Conservation (phyloP, 2,329 filamentous ascomycete genomes). For the Neofusicoccum ribis region DNA sequence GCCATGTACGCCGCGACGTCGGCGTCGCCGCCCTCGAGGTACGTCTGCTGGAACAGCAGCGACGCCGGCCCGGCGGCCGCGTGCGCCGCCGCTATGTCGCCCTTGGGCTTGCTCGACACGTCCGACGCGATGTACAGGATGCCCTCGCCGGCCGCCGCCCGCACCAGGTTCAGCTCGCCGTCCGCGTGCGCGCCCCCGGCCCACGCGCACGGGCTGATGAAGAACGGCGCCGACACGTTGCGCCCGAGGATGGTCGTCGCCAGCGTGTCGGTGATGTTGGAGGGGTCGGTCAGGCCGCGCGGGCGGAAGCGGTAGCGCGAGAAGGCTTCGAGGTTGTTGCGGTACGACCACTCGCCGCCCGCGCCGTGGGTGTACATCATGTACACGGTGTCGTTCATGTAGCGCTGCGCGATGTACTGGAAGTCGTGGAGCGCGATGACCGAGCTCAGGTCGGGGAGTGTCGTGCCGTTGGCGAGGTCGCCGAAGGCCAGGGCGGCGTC, state of each 20-base stretch:
- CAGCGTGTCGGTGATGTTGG: slow-evolving; percentile 41
- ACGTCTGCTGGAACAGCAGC: slow-evolving; percentile 43
- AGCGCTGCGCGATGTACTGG: slow-evolving; percentile 53
- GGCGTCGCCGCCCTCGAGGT: slow-evolving; percentile 35
- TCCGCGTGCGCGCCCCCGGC: slow-evolving; percentile 47
- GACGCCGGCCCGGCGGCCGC: slow-evolving; percentile 29
- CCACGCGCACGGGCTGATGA: slow-evolving; percentile 48
- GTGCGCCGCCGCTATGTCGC: slow-evolving; percentile 34
- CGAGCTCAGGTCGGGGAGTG: slow-evolving; percentile 44
- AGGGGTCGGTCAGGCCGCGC: slow-evolving; percentile 51
- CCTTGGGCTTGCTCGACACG: slow-evolving; percentile 28
- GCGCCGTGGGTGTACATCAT: slow-evolving; percentile 59
- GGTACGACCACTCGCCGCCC: slow-evolving; percentile 56
- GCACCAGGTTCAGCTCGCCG: slow-evolving; percentile 53
- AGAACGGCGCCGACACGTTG: slow-evolving; percentile 56
- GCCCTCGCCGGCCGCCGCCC: slow-evolving; percentile 49
- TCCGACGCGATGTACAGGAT: slow-evolving; percentile 51
- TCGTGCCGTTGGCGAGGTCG: slow-evolving; percentile 30
- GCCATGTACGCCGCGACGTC: slow-evolving; percentile 33
- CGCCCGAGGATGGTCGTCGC: slow-evolving; percentile 54
- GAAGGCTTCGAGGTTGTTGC: slow-evolving; percentile 59
- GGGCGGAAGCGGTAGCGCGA: slow-evolving; percentile 51
- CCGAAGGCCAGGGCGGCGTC: slow-evolving; percentile 33
- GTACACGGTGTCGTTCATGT: slow-evolving; percentile 50
- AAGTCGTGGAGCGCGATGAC: slow-evolving; percentile 57